phyloP scores from a whole-genome alignment of 2,329 filamentous ascomycete genomes.

The Fonsecaea nubica region DNA sequence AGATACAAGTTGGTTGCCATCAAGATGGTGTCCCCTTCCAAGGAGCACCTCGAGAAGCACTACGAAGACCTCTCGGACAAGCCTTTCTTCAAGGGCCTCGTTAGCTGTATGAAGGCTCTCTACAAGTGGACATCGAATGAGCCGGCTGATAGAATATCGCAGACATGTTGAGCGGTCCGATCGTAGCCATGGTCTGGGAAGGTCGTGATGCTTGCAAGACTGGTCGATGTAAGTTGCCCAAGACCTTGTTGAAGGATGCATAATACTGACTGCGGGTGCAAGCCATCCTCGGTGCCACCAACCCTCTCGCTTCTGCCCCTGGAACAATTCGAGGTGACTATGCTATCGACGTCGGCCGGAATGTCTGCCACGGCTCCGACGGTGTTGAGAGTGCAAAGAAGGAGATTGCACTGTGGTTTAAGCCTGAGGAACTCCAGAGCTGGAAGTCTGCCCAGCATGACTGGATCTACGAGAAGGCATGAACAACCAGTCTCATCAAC shows the following conservation, averaged over 20 bases:
- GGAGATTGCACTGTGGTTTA: constrained; percentile 99
- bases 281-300: constrained; percentile 97
- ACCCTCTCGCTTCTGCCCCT: constrained; percentile 90
- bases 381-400: constrained; percentile 98
- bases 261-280: constrained; percentile 28
- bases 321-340: constrained; percentile 98
- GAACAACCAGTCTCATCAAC: constrained; percentile 38
- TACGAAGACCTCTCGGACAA: constrained; percentile 91
- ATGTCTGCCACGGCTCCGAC: constrained; percentile 99
- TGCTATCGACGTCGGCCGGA: constrained; percentile 89
- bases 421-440: constrained; percentile 79
- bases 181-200: constrained; percentile 99
- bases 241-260: constrained; percentile 27
- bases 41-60: constrained; percentile 98
- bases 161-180: constrained; percentile 98
- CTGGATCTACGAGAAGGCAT: constrained; percentile 96
- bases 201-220: constrained; percentile 99
- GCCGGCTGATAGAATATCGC: constrained; percentile 28
- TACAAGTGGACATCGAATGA: constrained; percentile 8
- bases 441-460: constrained; percentile 85
- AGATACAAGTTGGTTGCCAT: constrained; percentile 98
- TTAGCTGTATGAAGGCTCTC: constrained; percentile 70
- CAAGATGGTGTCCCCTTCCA: constrained; percentile 87
- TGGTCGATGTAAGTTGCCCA: constrained; percentile 73
- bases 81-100: constrained; percentile 95